Base-by-base conservation (phyloP, 2,329 filamentous ascomycete species). In the Cryphonectria parasitica region DNA sequence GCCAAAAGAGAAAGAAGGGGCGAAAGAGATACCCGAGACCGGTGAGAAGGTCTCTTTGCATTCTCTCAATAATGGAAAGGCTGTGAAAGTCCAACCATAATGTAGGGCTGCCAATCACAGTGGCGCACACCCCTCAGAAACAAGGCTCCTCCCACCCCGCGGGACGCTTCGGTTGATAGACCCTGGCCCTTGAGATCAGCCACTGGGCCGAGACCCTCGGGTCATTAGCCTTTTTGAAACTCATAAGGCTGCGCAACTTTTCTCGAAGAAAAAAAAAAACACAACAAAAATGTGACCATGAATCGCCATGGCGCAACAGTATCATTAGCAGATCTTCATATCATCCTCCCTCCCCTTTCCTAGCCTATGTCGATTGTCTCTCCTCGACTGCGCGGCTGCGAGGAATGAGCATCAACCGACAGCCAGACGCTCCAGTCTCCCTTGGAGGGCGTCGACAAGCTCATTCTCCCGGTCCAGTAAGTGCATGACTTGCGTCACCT, bases 401-500 rank as follows among this genome's bases (percentile, higher is more conserved):
- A 45, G 28, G 25, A 39, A 39, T 10, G 36, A 13, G 11, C 15
- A 70, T 72, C 73, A 77, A 34, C 75, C 76, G 71, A 83, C 73
- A 58, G 79, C 82, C 68, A 93, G 80, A 72, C 84, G 86, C 78
- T 90, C 88, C 73, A 93, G 79, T 69, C 90, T 84, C 69, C 84
- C 84, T 74, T 86, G 89, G 31, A 92, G 86, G 31, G 88, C 90
- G 74, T 92, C 90, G 8, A 93, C 88, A 75, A 93, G 79, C 6
- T 89, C 89, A 63, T 87, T 87, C 80, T 93, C 90, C 39, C 91
- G 83, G 70, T 91, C 89, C 74, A 93, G 80, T 71, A 92, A 79
- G 39, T 81, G 81, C 79, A 88, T 88, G 31, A 93, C 88, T 77
- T 91, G 87, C 69, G 84, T 83, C 74, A 92, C 79, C 80, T 91